Evolutionary conservation across 2,329 filamentous ascomycete species (phyloP).

Genomic region (Biscogniauxia sp.): DNA sequence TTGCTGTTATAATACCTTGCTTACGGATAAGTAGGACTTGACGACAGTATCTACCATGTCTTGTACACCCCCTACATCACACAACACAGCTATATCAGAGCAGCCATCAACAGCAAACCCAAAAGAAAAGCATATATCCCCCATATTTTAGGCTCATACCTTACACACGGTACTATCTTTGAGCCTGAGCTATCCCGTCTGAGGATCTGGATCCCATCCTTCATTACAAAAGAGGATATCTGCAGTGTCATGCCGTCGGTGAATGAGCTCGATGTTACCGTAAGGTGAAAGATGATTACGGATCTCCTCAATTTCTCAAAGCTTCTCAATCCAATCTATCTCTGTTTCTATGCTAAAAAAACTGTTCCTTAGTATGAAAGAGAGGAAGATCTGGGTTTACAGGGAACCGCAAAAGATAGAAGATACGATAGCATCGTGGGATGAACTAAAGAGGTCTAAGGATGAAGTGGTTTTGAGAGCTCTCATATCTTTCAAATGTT

Average conservation of each 20-base stretch:
- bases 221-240: slow-evolving; percentile 7
- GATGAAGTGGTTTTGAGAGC: too few species aligned
- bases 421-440: slow-evolving; percentile 1
- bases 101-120: too few species aligned
- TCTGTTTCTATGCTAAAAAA: slow-evolving; percentile 2
- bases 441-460: not conserved
- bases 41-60: too few species aligned
- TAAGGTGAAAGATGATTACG: not conserved
- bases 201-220: slow-evolving; percentile 2
- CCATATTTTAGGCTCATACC: too few species aligned
- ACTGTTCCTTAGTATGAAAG: not conserved
- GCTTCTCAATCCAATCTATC: slow-evolving; percentile 7
- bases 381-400: not conserved
- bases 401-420: not conserved
- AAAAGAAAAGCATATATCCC: too few species aligned
- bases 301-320: slow-evolving; percentile 4
- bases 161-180: too few species aligned
- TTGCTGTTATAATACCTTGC: too few species aligned
- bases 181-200: not conserved
- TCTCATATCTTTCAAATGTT: too few species aligned
- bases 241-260: not conserved
- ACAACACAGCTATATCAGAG: too few species aligned
- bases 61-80: too few species aligned
- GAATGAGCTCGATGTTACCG: not conserved
- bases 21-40: too few species aligned